A percentile compares a stretch with the other conserved stretches of the same genome.
phyloP scores from a whole-genome alignment of 306 rosid species.

The Sesbania bispinosa region DNA sequence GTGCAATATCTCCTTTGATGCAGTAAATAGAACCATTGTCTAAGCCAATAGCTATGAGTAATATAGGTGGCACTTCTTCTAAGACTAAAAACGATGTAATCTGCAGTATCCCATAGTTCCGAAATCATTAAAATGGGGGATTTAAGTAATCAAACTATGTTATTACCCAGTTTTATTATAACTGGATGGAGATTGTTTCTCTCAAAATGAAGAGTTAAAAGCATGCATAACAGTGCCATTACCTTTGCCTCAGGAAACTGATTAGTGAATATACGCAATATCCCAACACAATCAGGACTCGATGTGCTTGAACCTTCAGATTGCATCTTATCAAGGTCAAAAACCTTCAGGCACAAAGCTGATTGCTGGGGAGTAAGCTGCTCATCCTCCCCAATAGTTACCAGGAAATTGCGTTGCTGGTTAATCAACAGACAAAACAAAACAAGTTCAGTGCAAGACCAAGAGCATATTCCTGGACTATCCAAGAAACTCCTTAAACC shows the following conservation, averaged over 20 bases:
- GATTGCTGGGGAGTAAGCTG: constrained; percentile 76
- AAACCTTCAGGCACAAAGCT: constrained; percentile 83
- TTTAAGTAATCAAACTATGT: not conserved
- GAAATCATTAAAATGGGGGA: constrained; percentile 13
- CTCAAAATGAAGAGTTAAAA: not conserved
- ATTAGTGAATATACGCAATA: constrained; percentile 84
- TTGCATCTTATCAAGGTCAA: constrained; percentile 89
- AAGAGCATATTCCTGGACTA: not conserved
- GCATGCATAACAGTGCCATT: constrained; percentile 5
- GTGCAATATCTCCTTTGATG: constrained; percentile 92
- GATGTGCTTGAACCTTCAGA: constrained; percentile 74
- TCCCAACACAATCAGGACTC: constrained; percentile 95
- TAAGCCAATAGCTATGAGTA: constrained; percentile 86
- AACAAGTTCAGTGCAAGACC: constrained; percentile 12
- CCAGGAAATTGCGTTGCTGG: constrained; percentile 88
- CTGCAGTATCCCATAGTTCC: constrained; percentile 47
- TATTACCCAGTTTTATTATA: not conserved
- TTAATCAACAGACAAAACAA: constrained; percentile 24
- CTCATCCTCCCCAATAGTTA: constrained; percentile 83
- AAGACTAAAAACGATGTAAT: constrained; percentile 83
- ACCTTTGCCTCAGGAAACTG: constrained; percentile 96
- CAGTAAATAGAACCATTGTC: constrained; percentile 92
- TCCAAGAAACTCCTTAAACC: not conserved
- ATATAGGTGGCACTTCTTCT: constrained; percentile 94
- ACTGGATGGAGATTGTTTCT: not conserved